phyloP scores from a whole-genome alignment of 805 yeast species.

The Lipomyces yamanashiensis region DNA sequence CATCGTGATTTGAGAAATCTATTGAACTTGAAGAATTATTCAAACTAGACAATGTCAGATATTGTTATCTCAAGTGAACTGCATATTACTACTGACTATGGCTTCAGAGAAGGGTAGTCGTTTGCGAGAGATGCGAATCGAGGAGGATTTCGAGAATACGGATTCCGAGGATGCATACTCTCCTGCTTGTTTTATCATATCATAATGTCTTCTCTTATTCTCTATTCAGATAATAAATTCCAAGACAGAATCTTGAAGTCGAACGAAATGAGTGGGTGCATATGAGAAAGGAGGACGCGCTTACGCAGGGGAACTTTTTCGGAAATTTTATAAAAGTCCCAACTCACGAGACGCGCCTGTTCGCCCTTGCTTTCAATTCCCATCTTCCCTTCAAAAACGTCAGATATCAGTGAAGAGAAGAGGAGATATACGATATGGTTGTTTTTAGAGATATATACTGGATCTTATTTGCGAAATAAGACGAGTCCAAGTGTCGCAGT shows the following conservation, averaged over 20 bases:
- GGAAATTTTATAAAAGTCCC: background rate
- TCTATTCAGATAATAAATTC: too few relatives aligned
- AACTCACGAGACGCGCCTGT: conserved; percentile 1
- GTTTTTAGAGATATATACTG: background rate
- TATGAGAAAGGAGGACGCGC: background rate
- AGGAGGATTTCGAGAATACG: conserved; percentile 9
- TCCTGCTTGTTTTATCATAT: background rate
- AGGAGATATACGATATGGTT: background rate
- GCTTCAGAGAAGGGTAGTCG: conserved; percentile 17
- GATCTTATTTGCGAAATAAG: background rate
- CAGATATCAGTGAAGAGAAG: background rate
- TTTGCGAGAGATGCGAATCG: conserved; percentile 28
- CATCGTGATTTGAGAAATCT: conserved; percentile 28
- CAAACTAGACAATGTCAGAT: conserved; percentile 11
- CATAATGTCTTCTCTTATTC: background rate
- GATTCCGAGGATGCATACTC: conserved; percentile 34
- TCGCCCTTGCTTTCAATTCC: background rate
- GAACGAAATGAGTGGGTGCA: too few relatives aligned
- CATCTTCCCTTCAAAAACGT: background rate
- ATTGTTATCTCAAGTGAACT: background rate
- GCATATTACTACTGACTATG: conserved; percentile 15
- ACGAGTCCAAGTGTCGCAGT: too few relatives aligned
- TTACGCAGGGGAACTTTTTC: background rate
- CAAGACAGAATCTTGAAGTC: too few relatives aligned
- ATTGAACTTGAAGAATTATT: conserved; percentile 1